A percentile compares a stretch with the other conserved stretches of the same genome.
These are phyloP conservation scores for Lichtheimia corymbifera DNA, from an alignment of 371 early-diverging fungal genomes.

Conservation along the genomic window DNA sequence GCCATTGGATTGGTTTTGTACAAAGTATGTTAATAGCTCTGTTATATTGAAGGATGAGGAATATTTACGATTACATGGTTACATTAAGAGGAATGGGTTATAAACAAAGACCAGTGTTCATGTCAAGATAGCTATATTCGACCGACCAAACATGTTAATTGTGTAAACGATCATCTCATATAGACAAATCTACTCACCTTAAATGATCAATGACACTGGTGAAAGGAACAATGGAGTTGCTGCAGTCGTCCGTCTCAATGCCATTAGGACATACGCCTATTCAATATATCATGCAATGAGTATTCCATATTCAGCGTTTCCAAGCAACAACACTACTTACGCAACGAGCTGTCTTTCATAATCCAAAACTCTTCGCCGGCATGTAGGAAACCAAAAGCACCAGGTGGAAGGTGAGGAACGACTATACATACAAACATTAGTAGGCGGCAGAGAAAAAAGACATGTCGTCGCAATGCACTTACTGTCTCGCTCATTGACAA, in stretches of 20 bases:
- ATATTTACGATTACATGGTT: too few species aligned
- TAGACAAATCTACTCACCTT: background rate
- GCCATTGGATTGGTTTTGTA: too few species aligned
- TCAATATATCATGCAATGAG: background rate
- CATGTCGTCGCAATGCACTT: background rate
- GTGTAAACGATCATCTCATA: too few species aligned
- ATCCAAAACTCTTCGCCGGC: conserved; percentile 26
- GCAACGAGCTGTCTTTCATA: conserved; percentile 2
- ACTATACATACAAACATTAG: background rate
- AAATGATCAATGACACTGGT: conserved; percentile 16
- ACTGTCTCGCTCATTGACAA: conserved; percentile 25
- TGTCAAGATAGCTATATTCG: conserved; percentile 13
- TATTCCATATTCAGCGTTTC: background rate
- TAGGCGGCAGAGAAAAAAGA: too few species aligned
- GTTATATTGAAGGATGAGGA: too few species aligned
- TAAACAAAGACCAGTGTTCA: conserved; percentile 20
- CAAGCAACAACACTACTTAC: background rate
- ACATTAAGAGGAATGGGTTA: background rate
- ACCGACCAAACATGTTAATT: background rate
- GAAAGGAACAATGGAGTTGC: conserved; percentile 21
- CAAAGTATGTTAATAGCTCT: too few species aligned
- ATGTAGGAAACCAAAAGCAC: conserved; percentile 18
- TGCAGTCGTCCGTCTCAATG: conserved; percentile 14
- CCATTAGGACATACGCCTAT: conserved; percentile 17
- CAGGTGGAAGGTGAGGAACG: conserved; percentile 11